A percentile compares a stretch with the other conserved stretches of the same genome.
Evolutionary conservation across 352 stramenopile species (phyloP).

Genomic region (Thraustochytrium sp.): DNA sequence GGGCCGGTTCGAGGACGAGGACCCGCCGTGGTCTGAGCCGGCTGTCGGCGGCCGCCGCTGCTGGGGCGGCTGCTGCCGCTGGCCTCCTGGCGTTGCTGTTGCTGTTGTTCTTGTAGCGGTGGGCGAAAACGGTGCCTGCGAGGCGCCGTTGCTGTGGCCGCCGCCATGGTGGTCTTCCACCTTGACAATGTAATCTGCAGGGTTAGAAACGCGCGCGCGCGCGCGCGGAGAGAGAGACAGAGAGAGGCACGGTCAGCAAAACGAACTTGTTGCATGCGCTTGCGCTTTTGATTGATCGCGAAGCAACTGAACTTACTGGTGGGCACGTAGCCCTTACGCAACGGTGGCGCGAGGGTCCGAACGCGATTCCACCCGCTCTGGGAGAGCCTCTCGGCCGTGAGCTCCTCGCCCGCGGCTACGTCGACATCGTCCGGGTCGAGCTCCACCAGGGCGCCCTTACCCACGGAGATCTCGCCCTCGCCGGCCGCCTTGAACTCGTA

Average conservation of each 20-base stretch:
- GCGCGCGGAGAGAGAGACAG: no score
- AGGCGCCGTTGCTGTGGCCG: no score
- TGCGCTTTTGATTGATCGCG: no score
- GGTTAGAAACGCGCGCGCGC: neutral
- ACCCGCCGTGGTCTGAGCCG: neutral
- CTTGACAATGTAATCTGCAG: slow-evolving; percentile 32
- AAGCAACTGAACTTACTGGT: slow-evolving; percentile 14
- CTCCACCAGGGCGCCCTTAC: neutral
- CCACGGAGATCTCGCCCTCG: slow-evolving; percentile 14
- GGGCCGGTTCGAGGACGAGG: neutral
- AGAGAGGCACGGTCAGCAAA: neutral
- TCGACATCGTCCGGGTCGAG: neutral
- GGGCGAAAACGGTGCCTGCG: no score
- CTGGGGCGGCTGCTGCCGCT: neutral
- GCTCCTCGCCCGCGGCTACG: neutral
- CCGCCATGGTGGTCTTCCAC: neutral
- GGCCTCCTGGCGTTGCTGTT: neutral
- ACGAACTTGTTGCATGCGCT: neutral
- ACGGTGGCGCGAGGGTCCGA: neutral
- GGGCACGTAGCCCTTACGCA: slow-evolving; percentile 20
- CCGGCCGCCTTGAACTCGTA: slow-evolving; percentile 30
- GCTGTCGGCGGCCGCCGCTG: neutral
- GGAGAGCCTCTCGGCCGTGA: neutral
- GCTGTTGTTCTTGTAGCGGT: no score
- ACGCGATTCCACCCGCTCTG: slow-evolving; percentile 29